Conservation (phyloP, 148 eudicot genomes). For the Polygonum maritimum region DNA sequence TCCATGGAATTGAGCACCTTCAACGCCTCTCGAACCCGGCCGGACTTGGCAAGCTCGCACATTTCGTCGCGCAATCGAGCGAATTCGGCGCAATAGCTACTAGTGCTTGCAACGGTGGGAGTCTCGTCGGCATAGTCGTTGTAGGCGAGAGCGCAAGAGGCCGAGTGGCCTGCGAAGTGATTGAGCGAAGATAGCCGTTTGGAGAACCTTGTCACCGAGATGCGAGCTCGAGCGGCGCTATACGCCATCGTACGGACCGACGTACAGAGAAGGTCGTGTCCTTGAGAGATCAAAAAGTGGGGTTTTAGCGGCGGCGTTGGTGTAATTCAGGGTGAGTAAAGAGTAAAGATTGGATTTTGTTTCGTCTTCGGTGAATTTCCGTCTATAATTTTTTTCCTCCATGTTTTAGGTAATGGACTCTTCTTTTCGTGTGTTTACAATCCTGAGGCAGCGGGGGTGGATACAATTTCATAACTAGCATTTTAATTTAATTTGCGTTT, state of each 20-base stretch:
- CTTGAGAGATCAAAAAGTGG: not conserved
- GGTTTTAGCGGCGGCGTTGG: not conserved
- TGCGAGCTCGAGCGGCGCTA: not conserved
- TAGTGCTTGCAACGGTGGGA: not conserved
- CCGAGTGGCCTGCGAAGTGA: constrained; percentile 12
- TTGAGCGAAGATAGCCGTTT: not conserved
- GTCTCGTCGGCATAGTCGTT: constrained; percentile 17
- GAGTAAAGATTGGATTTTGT: too few relatives aligned
- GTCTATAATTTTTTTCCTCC: too few relatives aligned
- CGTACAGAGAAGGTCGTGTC: not conserved
- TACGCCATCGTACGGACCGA: not conserved
- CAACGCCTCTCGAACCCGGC: constrained; percentile 30
- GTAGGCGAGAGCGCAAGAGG: constrained; percentile 20
- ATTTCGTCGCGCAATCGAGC: constrained; percentile 26
- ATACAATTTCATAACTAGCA: not conserved
- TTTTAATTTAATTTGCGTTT: too few relatives aligned
- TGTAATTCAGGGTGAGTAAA: too few relatives aligned
- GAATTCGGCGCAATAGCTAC: constrained; percentile 15
- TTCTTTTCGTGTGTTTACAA: too few relatives aligned
- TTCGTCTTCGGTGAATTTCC: too few relatives aligned
- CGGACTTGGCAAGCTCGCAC: constrained; percentile 32
- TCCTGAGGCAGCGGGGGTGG: too few relatives aligned
- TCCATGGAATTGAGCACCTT: constrained; percentile 31
- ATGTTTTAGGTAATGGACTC: too few relatives aligned
- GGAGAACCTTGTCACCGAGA: not conserved